phyloP scores from a whole-genome alignment of 805 yeast genomes.

The Komagataella pastoris region DNA sequence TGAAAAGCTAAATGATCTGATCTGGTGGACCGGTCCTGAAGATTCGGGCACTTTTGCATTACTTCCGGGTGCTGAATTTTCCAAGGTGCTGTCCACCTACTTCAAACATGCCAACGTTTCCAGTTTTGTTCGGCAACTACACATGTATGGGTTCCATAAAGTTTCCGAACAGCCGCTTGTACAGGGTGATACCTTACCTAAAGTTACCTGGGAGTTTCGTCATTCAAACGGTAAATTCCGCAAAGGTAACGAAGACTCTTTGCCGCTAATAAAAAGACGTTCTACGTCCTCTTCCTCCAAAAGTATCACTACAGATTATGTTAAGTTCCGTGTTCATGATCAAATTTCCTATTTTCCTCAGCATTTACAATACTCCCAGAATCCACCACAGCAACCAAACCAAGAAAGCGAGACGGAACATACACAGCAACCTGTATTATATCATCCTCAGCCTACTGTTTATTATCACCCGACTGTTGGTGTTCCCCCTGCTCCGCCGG shows the following conservation, averaged over 20 bases:
- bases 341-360: not conserved
- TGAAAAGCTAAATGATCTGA: constrained; percentile 32
- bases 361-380: not conserved
- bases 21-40: constrained; percentile 48
- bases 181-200: constrained; percentile 11
- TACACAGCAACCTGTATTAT: constrained; percentile 1
- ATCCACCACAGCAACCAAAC: not conserved
- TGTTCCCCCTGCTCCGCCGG: constrained; percentile 1
- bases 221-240: constrained; percentile 36
- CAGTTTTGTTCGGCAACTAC: constrained; percentile 84
- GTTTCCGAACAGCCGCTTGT: constrained; percentile 29
- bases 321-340: not conserved
- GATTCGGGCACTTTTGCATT: constrained; percentile 46
- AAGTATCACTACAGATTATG: constrained; percentile 1
- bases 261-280: constrained; percentile 34
- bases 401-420: not conserved
- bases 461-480: not conserved
- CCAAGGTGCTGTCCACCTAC: constrained; percentile 48
- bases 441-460: not conserved
- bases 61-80: constrained; percentile 52
- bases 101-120: constrained; percentile 93
- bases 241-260: constrained; percentile 29
- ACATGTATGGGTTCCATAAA: constrained; percentile 95
- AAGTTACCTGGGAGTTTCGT: constrained; percentile 42
- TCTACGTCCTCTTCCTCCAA: constrained; percentile 20